Base-by-base conservation (phyloP, 2,329 filamentous ascomycete genomes). In the Monosporascus sp. region DNA sequence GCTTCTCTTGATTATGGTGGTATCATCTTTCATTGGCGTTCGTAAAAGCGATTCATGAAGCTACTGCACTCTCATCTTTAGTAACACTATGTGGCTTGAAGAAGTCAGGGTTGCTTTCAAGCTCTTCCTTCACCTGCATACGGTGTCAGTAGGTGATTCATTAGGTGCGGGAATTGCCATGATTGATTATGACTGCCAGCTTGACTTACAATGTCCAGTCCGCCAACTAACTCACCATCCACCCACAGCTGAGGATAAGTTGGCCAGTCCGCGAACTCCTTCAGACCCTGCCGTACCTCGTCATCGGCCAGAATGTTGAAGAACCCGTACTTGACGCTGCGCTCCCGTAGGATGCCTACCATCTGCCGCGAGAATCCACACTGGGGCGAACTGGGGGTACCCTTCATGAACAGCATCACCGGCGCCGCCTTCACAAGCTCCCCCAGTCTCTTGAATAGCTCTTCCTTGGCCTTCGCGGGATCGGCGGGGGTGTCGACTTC, bases 361-460 rank as follows among this genome's bases (percentile, higher is more conserved):
- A 96, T 76, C 74, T 97, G 91, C 61, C 93, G 79, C 61, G 90
- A 96, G 74, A 99, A 99, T 2, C 94, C 91, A 66, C 92, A 96
- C 72, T 96, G 89, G 1, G 91, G 91, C 35, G 84, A 81, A 60
- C 86, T 89, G 0, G 91, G 91, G 3, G 90, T 95, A n/a, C 91
- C 92, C 76, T 96, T 96, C 91, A 96, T 96, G 73, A 99, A 99
- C 28, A 99, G 78, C 94, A 99, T 99, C 35, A 99, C 92, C 0
- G 92, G 91, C 35, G 94, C 93, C 5, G 94, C 94, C 76, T 93
- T 96, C 61, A 97, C 93, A 37, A 99, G 80, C 62, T 95, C 89
- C 20, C 74, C 81, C 38, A 99, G 78, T 35, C 93, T 81, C 70
- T 88, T 86, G 71, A 91, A 86, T 51, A 99, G 76, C 60, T 95